phyloP scores from a whole-genome alignment of 2,329 filamentous ascomycete species.

The Aspergillus neoniger region DNA sequence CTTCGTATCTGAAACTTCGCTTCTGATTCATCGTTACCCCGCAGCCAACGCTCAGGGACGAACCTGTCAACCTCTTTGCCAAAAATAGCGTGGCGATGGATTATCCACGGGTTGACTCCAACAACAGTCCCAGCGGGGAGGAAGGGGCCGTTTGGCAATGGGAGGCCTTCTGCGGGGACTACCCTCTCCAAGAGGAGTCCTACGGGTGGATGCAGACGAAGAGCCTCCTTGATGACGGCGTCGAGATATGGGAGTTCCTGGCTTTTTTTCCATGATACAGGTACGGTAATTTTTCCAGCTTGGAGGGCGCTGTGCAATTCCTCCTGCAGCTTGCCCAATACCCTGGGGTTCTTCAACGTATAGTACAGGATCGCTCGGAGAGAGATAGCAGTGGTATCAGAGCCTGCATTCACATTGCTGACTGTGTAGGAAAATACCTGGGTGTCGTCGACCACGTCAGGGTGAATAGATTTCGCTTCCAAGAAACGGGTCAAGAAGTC shows the following conservation, averaged over 20 bases:
- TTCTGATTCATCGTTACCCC: constrained; percentile 17
- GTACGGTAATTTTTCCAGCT: constrained; percentile 16
- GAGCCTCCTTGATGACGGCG: constrained; percentile 32
- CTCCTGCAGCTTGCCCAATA: constrained; percentile 48
- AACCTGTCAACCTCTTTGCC: constrained; percentile 25
- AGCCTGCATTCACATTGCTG: constrained; percentile 35
- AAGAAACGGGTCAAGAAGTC: constrained; percentile 23
- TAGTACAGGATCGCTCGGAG: constrained; percentile 34
- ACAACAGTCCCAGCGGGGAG: constrained; percentile 31
- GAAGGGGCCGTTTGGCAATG: constrained; percentile 25
- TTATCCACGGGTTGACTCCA: constrained; percentile 36
- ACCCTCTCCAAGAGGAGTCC: constrained; percentile 28
- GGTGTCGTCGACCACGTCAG: constrained; percentile 26
- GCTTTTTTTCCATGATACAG: constrained; percentile 30
- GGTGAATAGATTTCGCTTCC: background rate
- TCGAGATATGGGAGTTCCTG: constrained; percentile 33
- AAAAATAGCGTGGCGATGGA: constrained; percentile 30
- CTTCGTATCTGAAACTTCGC: constrained; percentile 16
- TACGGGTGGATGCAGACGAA: constrained; percentile 29
- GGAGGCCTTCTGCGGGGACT: constrained; percentile 25
- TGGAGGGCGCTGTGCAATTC: constrained; percentile 45
- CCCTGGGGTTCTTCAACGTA: constrained; percentile 26
- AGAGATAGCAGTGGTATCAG: constrained; percentile 36
- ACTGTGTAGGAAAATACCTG: constrained; percentile 29
- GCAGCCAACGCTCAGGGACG: constrained; percentile 28